Base-by-base conservation (phyloP, 2,329 filamentous ascomycete species). In the Aspergillus pseudoglaucus region DNA sequence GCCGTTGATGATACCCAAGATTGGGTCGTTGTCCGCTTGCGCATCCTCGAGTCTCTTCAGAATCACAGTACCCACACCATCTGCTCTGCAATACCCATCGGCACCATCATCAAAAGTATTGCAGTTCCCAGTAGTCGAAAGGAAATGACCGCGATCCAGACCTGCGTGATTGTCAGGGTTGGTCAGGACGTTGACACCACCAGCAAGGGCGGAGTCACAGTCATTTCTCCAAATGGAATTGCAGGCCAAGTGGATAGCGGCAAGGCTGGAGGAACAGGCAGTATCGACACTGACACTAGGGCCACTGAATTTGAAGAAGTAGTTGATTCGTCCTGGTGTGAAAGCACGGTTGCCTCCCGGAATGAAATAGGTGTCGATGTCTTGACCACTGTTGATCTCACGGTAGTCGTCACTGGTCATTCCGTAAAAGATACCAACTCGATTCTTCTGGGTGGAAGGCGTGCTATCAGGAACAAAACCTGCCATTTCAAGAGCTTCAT, bases 121-220 rank as follows among this genome's bases (percentile, higher is more conserved):
- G 52, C 77, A 80, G 9, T 70, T 62, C 0, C 75, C 73, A 7
- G 54, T 59, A 7, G 52, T 51, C 22, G 63, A 61, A 5, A 65
- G 51, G 42, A 66, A 66, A 41, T 63, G 57, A 3, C 61, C 61
- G 53, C 84, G 80, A 61, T 82, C 84, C 2, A 90, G 73, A 55
- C 84, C 85, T 5, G 84, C 77, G 68, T 87, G 88, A 72, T 84
- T 86, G 65, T 90, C 86, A 0, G 87, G 83, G 67, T 88, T 88
- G 42, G 86, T 90, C 68, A 90, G 75, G 9, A 66, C 45, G 47
- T 87, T 90, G n/a, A 87, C 71, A 52, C 88, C 88, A 49, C 88
- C 88, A 2, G 87, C 85, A 30, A 90, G 81, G 1, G 86, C 88
- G 6, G 84, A 90, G 61, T 93, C 88, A 50, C 83, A 86, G 55